Evolutionary conservation across 441 rosid species (phyloP), one percentile per base, ranked within the genome.

Genomic region (Raphanus hybrid): DNA sequence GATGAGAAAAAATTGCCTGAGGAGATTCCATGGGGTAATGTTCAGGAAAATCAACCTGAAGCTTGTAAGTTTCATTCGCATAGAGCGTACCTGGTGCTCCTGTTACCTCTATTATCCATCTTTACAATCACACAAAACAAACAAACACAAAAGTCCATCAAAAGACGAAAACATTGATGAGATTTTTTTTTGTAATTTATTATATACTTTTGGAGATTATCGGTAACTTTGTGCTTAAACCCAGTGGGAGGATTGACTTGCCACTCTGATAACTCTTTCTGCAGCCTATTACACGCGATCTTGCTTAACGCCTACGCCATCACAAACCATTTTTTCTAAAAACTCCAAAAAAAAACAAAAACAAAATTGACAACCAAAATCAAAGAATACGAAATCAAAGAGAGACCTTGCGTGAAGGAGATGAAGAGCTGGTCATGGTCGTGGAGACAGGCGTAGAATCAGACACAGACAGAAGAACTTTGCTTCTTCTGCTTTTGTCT

Each of bases 11-110:
- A 57, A 12, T 57, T 69, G 82, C 93, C 90, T 89, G 93, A 14
- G 90, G 93, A 5, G 91, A 87, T 81, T 89, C 93, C 91, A 89
- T 89, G 39, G 93, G 91, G 59, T 89, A 89, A 79, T 89, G 91
- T 82, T 87, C 91, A 57, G 91, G 91, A 73, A 89, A 89, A 73
- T 89, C 93, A 48, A 89, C 93, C 80, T 89, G 93, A 76, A 89
- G 93, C 83, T 87, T 87, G 29, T 87, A 89, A 14, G 86, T 86
- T 77, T 89, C 93, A 60, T 87, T 89, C 1, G 90, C 86, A 18
- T 89, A 89, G 50, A 89, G 82, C 10, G 91, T 89, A 73, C 91
- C 90, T 0, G 91, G 87, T 35, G 90, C 90, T 81, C 93, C 91
- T 43, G 83, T 86, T 72, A 89, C 93, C 82, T 89, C 93, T 8